These are phyloP conservation scores for Hypoxylon cercidicola DNA, from an alignment of 495 filamentous ascomycete genomes.

Conservation along the genomic window DNA sequence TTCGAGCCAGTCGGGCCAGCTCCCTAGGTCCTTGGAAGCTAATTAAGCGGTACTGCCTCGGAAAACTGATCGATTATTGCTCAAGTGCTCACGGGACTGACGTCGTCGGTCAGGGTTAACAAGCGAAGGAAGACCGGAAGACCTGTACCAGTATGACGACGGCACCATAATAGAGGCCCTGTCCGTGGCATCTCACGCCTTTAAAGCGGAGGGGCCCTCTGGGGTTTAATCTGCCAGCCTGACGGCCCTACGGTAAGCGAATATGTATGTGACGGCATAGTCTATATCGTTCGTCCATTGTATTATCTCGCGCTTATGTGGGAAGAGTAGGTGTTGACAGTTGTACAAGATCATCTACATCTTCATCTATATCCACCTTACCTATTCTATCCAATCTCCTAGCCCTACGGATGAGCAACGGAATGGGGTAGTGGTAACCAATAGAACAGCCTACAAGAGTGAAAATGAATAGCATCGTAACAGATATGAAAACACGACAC, in stretches of 20 bases:
- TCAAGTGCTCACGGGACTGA: slow-evolving; percentile 34
- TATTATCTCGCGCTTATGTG: slow-evolving; percentile 12
- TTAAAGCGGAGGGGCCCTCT: slow-evolving; percentile 31
- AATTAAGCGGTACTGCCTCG: slow-evolving; percentile 42
- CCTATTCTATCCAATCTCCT: not conserved
- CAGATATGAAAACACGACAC: slow-evolving; percentile 3
- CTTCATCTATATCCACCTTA: not conserved
- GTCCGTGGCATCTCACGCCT: slow-evolving; percentile 24
- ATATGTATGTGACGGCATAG: slow-evolving; percentile 16
- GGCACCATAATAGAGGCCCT: slow-evolving; percentile 21
- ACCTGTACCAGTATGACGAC: slow-evolving; percentile 38
- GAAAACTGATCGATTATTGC: slow-evolving; percentile 31
- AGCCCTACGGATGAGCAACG: slow-evolving; percentile 6
- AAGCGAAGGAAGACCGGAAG: slow-evolving; percentile 33
- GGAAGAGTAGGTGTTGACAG: slow-evolving; percentile 7
- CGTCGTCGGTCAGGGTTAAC: slow-evolving; percentile 35
- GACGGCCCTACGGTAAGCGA: slow-evolving; percentile 29
- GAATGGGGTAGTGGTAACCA: not conserved
- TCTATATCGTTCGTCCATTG: slow-evolving; percentile 13
- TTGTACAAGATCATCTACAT: slow-evolving; percentile 21
- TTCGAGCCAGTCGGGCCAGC: slow-evolving; percentile 44
- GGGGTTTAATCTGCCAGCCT: slow-evolving; percentile 35
- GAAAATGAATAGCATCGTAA: not conserved
- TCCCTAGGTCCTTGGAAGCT: slow-evolving; percentile 36
- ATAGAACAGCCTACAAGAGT: slow-evolving; percentile 7